These are phyloP conservation scores for Globisporangium okanoganense DNA, from an alignment of 352 stramenopile species.

Conservation along the genomic window DNA sequence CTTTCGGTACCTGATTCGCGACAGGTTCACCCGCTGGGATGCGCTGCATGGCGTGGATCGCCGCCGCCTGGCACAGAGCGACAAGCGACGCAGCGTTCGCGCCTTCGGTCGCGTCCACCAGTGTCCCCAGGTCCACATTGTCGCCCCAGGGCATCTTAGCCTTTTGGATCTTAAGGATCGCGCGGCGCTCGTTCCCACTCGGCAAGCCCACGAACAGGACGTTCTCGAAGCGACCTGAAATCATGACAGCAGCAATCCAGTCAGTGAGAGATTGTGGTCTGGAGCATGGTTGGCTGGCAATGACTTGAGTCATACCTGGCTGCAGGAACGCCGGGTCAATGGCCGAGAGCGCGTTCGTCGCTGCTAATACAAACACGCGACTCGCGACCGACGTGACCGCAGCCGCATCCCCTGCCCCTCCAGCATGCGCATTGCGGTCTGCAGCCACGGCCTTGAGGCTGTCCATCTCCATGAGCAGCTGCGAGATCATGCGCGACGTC, in stretches of 20 bases:
- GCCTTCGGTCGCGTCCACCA: constrained; percentile 55
- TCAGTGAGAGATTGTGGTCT: neutral
- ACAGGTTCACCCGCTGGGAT: constrained; percentile 16
- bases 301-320: constrained; percentile 37
- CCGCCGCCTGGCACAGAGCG: constrained; percentile 62
- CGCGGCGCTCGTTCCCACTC: constrained; percentile 36
- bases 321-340: constrained; percentile 83
- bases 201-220: constrained; percentile 74
- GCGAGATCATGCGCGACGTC: constrained; percentile 82
- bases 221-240: constrained; percentile 77
- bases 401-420: no score
- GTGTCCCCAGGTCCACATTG: constrained; percentile 37
- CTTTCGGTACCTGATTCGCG: constrained; percentile 28
- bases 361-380: constrained; percentile 77
- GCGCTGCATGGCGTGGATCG: constrained; percentile 73
- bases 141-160: constrained; percentile 67
- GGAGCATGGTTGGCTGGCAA: neutral
- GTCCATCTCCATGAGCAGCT: constrained; percentile 83
- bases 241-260: neutral
- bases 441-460: constrained; percentile 50
- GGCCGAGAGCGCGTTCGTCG: constrained; percentile 69
- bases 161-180: constrained; percentile 66
- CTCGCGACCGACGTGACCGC: constrained; percentile 21
- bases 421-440: constrained; percentile 26
- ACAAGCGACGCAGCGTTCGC: constrained; percentile 75